Evolutionary conservation across 139 green algal genomes (phyloP).

Genomic region (Ettlia oleoabundans): DNA sequence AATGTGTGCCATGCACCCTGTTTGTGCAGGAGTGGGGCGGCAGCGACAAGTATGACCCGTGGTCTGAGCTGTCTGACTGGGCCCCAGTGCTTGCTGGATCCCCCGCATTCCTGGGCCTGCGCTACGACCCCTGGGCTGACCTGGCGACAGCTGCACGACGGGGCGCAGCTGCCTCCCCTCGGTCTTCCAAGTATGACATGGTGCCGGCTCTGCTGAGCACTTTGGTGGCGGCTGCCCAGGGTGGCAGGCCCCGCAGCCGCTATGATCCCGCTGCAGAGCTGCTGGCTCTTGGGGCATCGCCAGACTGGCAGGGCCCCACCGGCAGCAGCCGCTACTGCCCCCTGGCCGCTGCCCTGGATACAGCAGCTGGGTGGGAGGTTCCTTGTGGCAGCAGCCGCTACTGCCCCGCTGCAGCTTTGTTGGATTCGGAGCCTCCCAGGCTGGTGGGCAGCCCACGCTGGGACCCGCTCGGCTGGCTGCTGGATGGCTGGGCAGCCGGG

Average conservation of each 20-base stretch:
- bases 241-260: not conserved
- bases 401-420: not conserved
- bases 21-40: constrained; percentile 14
- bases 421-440: not conserved
- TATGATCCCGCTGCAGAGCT: constrained; percentile 10
- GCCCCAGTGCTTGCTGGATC: not conserved
- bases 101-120: not conserved
- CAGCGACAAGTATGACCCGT: not conserved
- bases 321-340: constrained; percentile 11
- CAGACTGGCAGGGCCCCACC: constrained; percentile 18
- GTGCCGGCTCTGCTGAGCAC: not conserved
- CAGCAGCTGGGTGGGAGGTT: constrained; percentile 14
- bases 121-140: constrained; percentile 6
- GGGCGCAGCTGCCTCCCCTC: not conserved
- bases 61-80: constrained; percentile 3
- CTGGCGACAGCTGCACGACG: not conserved
- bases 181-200: not conserved
- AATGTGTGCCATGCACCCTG: not conserved
- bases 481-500: constrained; percentile 10
- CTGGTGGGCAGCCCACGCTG: not conserved
- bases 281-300: not conserved
- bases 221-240: not conserved
- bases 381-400: constrained; percentile 4
- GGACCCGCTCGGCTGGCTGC: constrained; percentile 5
- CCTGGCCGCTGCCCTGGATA: constrained; percentile 11